Evolutionary conservation across 2,329 filamentous ascomycete species (phyloP).

Genomic region (Diaporthe nobilis): DNA sequence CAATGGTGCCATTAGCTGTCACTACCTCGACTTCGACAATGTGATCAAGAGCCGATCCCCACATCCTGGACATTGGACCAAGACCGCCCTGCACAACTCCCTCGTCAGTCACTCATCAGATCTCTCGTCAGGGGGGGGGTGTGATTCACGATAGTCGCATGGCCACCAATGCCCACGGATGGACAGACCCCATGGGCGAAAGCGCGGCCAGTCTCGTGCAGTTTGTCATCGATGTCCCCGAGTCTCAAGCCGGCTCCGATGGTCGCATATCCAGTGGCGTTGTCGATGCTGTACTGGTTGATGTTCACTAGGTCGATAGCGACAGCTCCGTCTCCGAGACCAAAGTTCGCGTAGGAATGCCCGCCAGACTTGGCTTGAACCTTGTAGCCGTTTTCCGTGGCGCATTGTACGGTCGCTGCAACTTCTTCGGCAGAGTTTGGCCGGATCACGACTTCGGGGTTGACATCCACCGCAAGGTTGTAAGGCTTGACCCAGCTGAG

Average conservation of each 20-base stretch:
- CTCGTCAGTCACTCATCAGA: neutral
- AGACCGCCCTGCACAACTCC: slow-evolving; percentile 63
- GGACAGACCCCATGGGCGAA: slow-evolving; percentile 73
- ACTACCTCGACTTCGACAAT: slow-evolving; percentile 69
- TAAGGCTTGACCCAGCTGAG: slow-evolving; percentile 65
- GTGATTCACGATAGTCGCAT: slow-evolving; percentile 65
- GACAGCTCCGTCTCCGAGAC: slow-evolving; percentile 58
- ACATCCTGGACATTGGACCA: slow-evolving; percentile 71
- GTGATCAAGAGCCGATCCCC: slow-evolving; percentile 70
- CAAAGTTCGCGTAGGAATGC: slow-evolving; percentile 70
- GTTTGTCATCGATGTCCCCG: slow-evolving; percentile 63
- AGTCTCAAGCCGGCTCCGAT: slow-evolving; percentile 69
- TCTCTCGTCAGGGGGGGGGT: no score
- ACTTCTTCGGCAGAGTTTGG: slow-evolving; percentile 68
- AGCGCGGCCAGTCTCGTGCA: slow-evolving; percentile 68
- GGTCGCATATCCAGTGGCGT: slow-evolving; percentile 65
- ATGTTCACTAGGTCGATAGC: slow-evolving; percentile 69
- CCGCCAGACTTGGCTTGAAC: slow-evolving; percentile 76
- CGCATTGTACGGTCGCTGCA: slow-evolving; percentile 70
- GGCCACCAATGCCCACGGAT: slow-evolving; percentile 70
- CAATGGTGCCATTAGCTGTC: slow-evolving; percentile 67
- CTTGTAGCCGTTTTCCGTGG: slow-evolving; percentile 61
- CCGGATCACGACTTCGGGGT: slow-evolving; percentile 69
- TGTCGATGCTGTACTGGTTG: slow-evolving; percentile 67
- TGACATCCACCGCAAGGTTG: slow-evolving; percentile 65